These are phyloP conservation scores for Mycena rosella DNA, from an alignment of 768 basidiomycete genomes.

Conservation along the genomic window DNA sequence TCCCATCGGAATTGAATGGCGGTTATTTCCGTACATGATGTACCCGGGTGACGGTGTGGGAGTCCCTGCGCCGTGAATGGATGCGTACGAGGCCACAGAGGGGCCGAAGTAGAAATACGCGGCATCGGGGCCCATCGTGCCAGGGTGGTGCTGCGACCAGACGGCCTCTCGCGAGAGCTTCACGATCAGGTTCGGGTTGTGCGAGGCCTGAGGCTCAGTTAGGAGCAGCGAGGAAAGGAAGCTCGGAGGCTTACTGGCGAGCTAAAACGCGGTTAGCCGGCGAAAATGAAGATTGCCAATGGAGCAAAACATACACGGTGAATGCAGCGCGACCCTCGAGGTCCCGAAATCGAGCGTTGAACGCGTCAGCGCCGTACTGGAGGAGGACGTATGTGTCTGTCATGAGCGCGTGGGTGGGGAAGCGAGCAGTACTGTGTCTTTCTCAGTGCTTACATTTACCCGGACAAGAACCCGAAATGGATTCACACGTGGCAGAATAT, in stretches of 20 bases:
- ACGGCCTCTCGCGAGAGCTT: slow-evolving; percentile 72
- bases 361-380: slow-evolving; percentile 75
- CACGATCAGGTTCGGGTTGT: slow-evolving; percentile 72
- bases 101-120: slow-evolving; percentile 81
- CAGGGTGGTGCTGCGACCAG: slow-evolving; percentile 77
- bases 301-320: slow-evolving; percentile 65
- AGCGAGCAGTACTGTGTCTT: slow-evolving; percentile 3
- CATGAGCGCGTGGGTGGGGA: slow-evolving; percentile 41
- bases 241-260: slow-evolving; percentile 31
- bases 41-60: slow-evolving; percentile 72
- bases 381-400: slow-evolving; percentile 62
- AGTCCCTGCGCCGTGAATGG: slow-evolving; percentile 24
- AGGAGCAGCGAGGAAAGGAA: not conserved
- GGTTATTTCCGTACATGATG: slow-evolving; percentile 77
- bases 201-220: slow-evolving; percentile 57
- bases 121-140: slow-evolving; percentile 84
- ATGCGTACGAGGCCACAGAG: slow-evolving; percentile 18
- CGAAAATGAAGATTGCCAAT: not conserved
- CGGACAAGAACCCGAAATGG: no score
- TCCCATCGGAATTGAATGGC: slow-evolving; percentile 66
- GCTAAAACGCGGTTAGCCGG: slow-evolving; percentile 11
- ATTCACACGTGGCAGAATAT: no score
- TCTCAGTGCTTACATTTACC: slow-evolving; percentile 7
- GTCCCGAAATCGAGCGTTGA: slow-evolving; percentile 73
- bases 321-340: slow-evolving; percentile 74